Conservation (phyloP, 2,329 filamentous ascomycete species). For the Xylaria sp. region DNA sequence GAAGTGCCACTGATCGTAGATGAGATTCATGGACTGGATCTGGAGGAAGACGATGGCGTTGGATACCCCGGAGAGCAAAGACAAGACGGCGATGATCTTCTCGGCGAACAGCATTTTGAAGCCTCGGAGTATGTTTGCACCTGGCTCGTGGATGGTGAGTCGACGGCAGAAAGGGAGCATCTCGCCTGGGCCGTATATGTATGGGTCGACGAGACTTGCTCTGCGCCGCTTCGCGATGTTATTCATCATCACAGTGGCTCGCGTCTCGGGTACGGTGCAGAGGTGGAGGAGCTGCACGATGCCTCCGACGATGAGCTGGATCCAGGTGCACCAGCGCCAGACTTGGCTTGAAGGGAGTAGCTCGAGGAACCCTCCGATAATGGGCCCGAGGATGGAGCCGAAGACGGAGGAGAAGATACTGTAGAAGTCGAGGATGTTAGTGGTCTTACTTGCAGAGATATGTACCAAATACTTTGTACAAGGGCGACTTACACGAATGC, state of each 20-base stretch:
- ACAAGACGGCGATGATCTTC: conserved; percentile 71
- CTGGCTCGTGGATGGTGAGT: conserved; percentile 55
- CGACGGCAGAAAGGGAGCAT: conserved; percentile 59
- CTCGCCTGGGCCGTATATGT: conserved; percentile 80
- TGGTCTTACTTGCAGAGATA: background rate
- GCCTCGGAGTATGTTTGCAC: conserved; percentile 67
- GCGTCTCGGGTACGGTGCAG: conserved; percentile 79
- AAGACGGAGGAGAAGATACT: conserved; percentile 81
- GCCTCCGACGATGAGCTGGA: conserved; percentile 82
- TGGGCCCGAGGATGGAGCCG: conserved; percentile 79
- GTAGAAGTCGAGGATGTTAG: background rate
- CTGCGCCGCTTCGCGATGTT: conserved; percentile 80
- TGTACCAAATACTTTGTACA: background rate
- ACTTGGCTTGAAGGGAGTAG: conserved; percentile 60
- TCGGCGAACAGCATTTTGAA: conserved; percentile 74
- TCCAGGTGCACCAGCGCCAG: conserved; percentile 82
- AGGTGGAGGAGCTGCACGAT: conserved; percentile 75
- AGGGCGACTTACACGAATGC: conserved; percentile 65
- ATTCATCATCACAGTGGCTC: conserved; percentile 81
- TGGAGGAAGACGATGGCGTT: conserved; percentile 76
- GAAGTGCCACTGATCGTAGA: conserved; percentile 72
- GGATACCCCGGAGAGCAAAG: conserved; percentile 70
- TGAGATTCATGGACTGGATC: conserved; percentile 69
- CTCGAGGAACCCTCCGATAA: conserved; percentile 82
- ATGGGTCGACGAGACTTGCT: conserved; percentile 66